Evolutionary conservation across 306 rosid genomes (phyloP), one percentile per base, ranked within the genome.

Genomic region (Vicia faba): DNA sequence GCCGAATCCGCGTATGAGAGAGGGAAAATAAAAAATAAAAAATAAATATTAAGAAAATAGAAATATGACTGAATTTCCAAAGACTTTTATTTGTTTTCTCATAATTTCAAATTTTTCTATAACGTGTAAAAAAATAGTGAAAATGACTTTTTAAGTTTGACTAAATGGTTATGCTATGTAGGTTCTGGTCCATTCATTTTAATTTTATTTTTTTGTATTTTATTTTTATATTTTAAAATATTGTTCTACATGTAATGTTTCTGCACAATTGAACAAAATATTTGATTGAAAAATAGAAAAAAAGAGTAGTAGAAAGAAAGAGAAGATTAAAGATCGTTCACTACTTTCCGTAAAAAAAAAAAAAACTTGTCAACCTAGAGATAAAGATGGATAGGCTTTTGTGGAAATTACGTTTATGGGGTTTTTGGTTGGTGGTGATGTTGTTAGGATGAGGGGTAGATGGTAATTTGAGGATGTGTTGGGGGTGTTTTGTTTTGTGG

Each of bases 1-100:
- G 76, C 48, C 55, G 79, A 84, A 60, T 80, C 82, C 88, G 92
- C 92, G 92, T 78, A 29, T 18, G 64, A 64, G 62, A 63, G 23
- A 38, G 49, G 16, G 9, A 48, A 33, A 29, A 5, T 7, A 33
- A 23, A 62, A 38, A 12, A 3, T 23, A n/a, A 9, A 18, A 39
- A 39, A 5, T 3, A 7, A 23, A 69, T 5, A 6, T 12, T n/a
- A n/a, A 9, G 19, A 39, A 61, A 9, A 3, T 3, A 23, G 64
- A 70, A 64, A 40, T 44, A 49, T 25, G 79, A 29, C 76, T 76
- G 86, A 80, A 77, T 58, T 85, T 74, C 78, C 75, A 23, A 78
- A 31, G 78, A 74, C 69, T 74, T 55, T n/a, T 31, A 31, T 13
- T 64, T n/a, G 20, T 64, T 68, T 8, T 62, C 2, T 28, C 2